Conservation (phyloP, 139 green algal species). For the Tetradesmus lagerheimii region DNA sequence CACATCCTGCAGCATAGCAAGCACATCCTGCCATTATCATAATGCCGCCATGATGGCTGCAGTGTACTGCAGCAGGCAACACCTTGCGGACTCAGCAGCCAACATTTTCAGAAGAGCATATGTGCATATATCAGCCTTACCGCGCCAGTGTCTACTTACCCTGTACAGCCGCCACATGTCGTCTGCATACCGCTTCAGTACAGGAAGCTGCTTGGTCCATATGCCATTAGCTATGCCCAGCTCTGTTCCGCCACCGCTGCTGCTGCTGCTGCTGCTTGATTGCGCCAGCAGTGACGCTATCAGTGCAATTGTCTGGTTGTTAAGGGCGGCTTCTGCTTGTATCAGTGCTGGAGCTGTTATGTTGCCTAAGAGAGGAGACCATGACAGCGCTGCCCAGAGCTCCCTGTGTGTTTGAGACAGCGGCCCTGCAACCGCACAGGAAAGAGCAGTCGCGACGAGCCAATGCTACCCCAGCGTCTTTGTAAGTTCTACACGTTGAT, state of each 20-base stretch:
- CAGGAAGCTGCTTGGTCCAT: not conserved
- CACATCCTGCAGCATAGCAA: too few relatives aligned
- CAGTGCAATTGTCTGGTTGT: slow-evolving; percentile 8
- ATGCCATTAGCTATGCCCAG: not conserved
- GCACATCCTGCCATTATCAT: too few relatives aligned
- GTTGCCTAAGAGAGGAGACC: not conserved
- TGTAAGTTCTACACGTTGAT: too few relatives aligned
- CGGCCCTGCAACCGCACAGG: not conserved
- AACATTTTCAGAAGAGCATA: too few relatives aligned
- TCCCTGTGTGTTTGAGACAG: not conserved
- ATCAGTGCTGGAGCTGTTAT: not conserved
- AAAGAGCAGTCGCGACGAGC: too few relatives aligned
- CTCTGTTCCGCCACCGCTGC: slow-evolving; percentile 1
- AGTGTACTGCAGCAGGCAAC: too few relatives aligned
- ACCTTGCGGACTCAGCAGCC: too few relatives aligned
- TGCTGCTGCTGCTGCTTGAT: not conserved
- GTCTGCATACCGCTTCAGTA: not conserved
- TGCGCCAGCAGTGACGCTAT: slow-evolving; percentile 6
- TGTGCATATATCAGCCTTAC: too few relatives aligned
- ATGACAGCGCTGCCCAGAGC: not conserved
- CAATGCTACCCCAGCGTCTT: too few relatives aligned
- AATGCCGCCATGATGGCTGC: too few relatives aligned
- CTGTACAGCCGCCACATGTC: not conserved
- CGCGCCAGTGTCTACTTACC: not conserved
- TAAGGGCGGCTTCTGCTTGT: not conserved